A percentile compares a stretch with the other conserved stretches of the same genome.
These are phyloP conservation scores for Pythium biforme DNA, from an alignment of 352 stramenopile species.

Conservation along the genomic window DNA sequence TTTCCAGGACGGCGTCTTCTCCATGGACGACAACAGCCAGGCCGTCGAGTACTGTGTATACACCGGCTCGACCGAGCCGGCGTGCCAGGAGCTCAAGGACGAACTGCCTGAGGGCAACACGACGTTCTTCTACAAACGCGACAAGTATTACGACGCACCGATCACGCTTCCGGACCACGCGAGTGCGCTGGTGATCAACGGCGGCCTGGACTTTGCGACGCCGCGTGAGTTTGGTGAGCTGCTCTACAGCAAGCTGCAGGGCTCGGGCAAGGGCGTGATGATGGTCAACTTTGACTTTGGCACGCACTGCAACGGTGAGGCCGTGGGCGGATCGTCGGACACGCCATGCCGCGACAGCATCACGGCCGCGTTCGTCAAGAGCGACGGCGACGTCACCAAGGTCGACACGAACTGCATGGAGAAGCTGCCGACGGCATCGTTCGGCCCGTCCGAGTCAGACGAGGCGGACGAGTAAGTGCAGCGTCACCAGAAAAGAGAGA, in stretches of 20 bases:
- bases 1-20: slow-evolving; percentile 20
- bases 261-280: slow-evolving; percentile 19
- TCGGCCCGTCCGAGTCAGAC: background rate
- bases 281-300: slow-evolving; percentile 31
- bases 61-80: slow-evolving; percentile 9
- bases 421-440: background rate
- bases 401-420: slow-evolving; percentile 22
- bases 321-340: background rate
- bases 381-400: slow-evolving; percentile 20
- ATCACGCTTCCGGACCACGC: slow-evolving; percentile 13
- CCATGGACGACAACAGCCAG: background rate
- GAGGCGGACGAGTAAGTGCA: background rate
- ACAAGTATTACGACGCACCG: slow-evolving; percentile 17
- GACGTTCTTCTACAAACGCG: slow-evolving; percentile 27
- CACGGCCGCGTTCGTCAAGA: slow-evolving; percentile 23
- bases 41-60: slow-evolving; percentile 21
- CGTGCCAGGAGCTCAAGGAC: slow-evolving; percentile 14
- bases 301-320: slow-evolving; percentile 22
- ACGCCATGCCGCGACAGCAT: slow-evolving; percentile 24
- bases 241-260: slow-evolving; percentile 24
- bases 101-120: background rate
- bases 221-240: slow-evolving; percentile 26
- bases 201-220: slow-evolving; percentile 30
- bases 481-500: background rate
- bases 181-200: slow-evolving; percentile 27